Evolutionary conservation across 768 basidiomycete species (phyloP).

Genomic region (Trametes elegans): DNA sequence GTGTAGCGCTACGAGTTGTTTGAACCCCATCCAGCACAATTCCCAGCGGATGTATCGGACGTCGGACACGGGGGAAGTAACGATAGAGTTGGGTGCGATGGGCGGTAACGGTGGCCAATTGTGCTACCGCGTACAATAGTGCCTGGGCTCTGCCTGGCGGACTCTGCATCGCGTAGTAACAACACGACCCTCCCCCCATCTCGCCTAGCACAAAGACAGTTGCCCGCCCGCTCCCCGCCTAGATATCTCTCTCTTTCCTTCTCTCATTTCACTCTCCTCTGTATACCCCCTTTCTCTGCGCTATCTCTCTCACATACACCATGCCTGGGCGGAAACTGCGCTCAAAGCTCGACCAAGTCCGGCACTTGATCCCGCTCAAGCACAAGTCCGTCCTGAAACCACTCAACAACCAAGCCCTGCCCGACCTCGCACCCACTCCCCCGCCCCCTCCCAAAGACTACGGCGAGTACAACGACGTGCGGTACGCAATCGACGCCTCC

Average conservation of each 20-base stretch:
- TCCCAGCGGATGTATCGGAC: background rate
- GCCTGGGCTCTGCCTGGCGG: background rate
- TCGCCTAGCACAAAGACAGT: background rate
- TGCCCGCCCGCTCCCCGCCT: background rate
- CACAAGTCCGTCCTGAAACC: slow-evolving; percentile 13
- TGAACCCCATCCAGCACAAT: too few species aligned
- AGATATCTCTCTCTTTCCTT: background rate
- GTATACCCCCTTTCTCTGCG: background rate
- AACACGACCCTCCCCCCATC: too few species aligned
- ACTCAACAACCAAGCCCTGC: background rate
- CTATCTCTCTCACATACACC: background rate
- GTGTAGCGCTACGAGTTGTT: slow-evolving; percentile 8
- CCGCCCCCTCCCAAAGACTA: slow-evolving; percentile 23
- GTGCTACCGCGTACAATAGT: background rate
- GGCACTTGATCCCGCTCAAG: slow-evolving; percentile 16
- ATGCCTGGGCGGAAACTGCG: slow-evolving; percentile 20
- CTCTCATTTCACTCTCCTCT: background rate
- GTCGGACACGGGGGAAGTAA: background rate
- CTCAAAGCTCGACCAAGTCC: slow-evolving; percentile 19
- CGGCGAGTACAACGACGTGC: slow-evolving; percentile 19
- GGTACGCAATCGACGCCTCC: slow-evolving; percentile 17
- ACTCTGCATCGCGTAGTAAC: slow-evolving; percentile 10
- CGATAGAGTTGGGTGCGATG: too few species aligned
- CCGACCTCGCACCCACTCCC: slow-evolving; percentile 1
- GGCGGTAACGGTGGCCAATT: slow-evolving; percentile 5